Evolutionary conservation across 441 rosid genomes (phyloP).

Genomic region (Adansonia madagascariensis): DNA sequence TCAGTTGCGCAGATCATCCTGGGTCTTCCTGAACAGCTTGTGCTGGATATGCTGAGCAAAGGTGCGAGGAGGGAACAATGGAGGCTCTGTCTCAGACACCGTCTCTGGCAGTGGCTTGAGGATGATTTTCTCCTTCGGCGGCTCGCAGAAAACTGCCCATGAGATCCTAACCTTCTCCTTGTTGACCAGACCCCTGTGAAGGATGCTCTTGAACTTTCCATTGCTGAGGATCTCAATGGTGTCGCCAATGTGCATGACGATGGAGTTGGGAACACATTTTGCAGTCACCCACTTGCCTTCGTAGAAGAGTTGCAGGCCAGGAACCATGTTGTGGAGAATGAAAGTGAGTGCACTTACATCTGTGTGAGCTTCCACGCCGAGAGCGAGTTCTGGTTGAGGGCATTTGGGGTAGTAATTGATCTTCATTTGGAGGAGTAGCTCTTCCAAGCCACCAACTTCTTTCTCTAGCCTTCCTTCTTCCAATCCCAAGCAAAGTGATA

Average conservation of each 20-base stretch:
- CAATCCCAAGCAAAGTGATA: constrained; percentile 74
- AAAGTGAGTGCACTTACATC: constrained; percentile 84
- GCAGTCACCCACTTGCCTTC: constrained; percentile 87
- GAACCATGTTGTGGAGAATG: constrained; percentile 98
- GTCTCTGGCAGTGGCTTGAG: constrained; percentile 79
- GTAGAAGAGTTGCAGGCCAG: constrained; percentile 86
- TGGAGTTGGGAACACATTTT: constrained; percentile 89
- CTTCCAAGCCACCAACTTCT: constrained; percentile 48
- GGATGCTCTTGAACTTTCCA: constrained; percentile 88
- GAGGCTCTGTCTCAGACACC: constrained; percentile 66
- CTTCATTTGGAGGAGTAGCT: constrained; percentile 83
- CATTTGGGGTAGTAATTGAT: constrained; percentile 93
- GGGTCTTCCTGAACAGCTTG: constrained; percentile 76
- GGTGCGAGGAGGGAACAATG: constrained; percentile 87
- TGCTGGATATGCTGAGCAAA: constrained; percentile 81
- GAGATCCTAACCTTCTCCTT: constrained; percentile 95
- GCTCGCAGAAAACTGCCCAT: constrained; percentile 98
- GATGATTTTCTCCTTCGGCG: constrained; percentile 88
- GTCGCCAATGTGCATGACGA: constrained; percentile 93
- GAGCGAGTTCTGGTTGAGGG: constrained; percentile 94
- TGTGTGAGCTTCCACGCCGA: constrained; percentile 97
- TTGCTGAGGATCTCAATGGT: constrained; percentile 92
- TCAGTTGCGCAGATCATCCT: constrained; percentile 30
- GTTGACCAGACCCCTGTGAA: constrained; percentile 87
- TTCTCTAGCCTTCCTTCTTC: constrained; percentile 76